Base-by-base conservation (phyloP, 2,329 filamentous ascomycete genomes). In the Sporothrix humicola region DNA sequence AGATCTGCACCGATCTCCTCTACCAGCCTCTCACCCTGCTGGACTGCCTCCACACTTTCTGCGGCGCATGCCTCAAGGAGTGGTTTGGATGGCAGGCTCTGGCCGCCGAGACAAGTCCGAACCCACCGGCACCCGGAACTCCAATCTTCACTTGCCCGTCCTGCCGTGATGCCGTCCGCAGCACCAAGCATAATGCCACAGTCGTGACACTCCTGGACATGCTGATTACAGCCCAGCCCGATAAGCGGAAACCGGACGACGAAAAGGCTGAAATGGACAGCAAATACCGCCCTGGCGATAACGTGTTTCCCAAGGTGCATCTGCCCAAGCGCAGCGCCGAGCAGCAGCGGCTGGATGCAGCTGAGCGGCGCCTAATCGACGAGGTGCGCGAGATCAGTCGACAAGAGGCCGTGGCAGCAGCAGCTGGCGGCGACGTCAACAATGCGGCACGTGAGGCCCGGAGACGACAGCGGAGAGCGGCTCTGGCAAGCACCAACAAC, bases 1-100 rank as follows among this genome's bases (percentile, higher is more conserved):
- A 98, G 95, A 99, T 99, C 79, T 99, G 96, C 86, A 97, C 95
- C 78, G 96, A 98, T 82, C 89, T 97, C 77, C 90, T 97, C 76
- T 97, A 94, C 83, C 93, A 97, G 81, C 94, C 95, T 48, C 87
- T 97, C 76, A 97, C 94, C 42, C 90, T 97, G 69, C 92, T 97
- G 81, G 93, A 97, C 85, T 97, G 94, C 81, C 89, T 97, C 61
- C 94, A 97, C 83, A 98, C 95, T 63, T 99, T 97, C 82, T 99
- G 96, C 85, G 96, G 95, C 76, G 92, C 93, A 54, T 99, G 96
- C 80, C 82, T 98, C 74, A 97, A 97, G 82, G 94, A 97, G 84
- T 99, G 96, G 96, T 99, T 98, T 81, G 85, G 86, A 76, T 96
- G 90, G 82, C 94, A 97, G 81, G 90, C 91, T 52, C 85, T 86